Conservation (phyloP, 192 early-diverging fungal species). For the Coemansia sp. region DNA sequence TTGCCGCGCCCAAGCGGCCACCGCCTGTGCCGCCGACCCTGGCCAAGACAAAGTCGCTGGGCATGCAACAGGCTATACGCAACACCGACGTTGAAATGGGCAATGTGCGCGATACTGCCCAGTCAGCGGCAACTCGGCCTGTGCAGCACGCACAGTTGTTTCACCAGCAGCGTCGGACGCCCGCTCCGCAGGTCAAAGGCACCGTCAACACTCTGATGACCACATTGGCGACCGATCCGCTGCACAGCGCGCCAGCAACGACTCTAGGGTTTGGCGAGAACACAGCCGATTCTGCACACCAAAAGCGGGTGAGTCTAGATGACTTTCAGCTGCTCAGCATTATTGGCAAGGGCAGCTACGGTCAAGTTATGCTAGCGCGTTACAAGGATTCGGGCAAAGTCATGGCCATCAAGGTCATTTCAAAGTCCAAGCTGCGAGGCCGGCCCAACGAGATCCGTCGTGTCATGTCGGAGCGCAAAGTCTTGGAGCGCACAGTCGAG, state of each 20-base stretch:
- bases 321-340: slow-evolving; percentile 74
- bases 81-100: slow-evolving; percentile 21
- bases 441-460: slow-evolving; percentile 63
- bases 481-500: slow-evolving; percentile 55
- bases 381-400: slow-evolving; percentile 70
- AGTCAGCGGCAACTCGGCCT: slow-evolving; percentile 1
- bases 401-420: slow-evolving; percentile 73
- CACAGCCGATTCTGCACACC: slow-evolving; percentile 5
- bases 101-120: slow-evolving; percentile 9
- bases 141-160: slow-evolving; percentile 41
- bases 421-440: slow-evolving; percentile 66
- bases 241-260: slow-evolving; percentile 27
- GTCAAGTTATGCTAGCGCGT: slow-evolving; percentile 71
- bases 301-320: slow-evolving; percentile 40
- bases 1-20: slow-evolving; percentile 13
- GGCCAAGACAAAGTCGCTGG: slow-evolving; percentile 34
- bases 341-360: slow-evolving; percentile 76
- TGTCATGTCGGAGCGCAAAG: slow-evolving; percentile 67
- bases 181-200: slow-evolving; percentile 23
- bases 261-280: slow-evolving; percentile 17
- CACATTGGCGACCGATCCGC: slow-evolving; percentile 33
- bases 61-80: background rate
- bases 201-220: slow-evolving; percentile 51
- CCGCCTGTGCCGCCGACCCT: slow-evolving; percentile 20
- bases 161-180: slow-evolving; percentile 28